Evolutionary conservation across 129 eudicot species (phyloP).

Genomic region (Pseudognaphalium luteoalbum): DNA sequence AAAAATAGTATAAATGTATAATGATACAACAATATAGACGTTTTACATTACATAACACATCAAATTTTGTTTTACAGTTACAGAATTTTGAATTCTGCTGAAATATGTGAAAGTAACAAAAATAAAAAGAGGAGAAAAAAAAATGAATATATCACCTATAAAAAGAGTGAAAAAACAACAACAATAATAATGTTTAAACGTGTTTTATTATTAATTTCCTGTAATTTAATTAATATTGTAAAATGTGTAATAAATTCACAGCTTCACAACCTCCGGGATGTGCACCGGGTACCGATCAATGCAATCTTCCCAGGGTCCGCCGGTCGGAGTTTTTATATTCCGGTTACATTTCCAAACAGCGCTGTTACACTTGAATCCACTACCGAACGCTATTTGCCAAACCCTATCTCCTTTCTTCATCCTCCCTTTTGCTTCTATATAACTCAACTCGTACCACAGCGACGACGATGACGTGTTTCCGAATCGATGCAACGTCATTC

Average conservation of each 20-base stretch:
- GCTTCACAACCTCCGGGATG: conserved; percentile 79
- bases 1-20: neutral
- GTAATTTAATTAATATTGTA: neutral
- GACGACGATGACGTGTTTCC: conserved; percentile 85
- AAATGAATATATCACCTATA: neutral
- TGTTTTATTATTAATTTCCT: conserved; percentile 34
- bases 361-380: conserved; percentile 85
- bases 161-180: neutral
- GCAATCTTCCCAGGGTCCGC: conserved; percentile 70
- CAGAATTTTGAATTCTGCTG: conserved; percentile 29
- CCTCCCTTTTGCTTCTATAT: conserved; percentile 72
- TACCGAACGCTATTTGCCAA: conserved; percentile 88
- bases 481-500: conserved; percentile 74
- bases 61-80: conserved; percentile 29
- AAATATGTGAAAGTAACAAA: conserved; percentile 8
- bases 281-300: conserved; percentile 65
- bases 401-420: conserved; percentile 73
- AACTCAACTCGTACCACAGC: conserved; percentile 65
- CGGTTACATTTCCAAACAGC: conserved; percentile 79
- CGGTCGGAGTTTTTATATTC: conserved; percentile 44
- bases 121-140: neutral
- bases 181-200: neutral
- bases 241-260: conserved; percentile 27
- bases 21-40: neutral
- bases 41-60: conserved; percentile 24